A percentile compares a stretch with the other conserved stretches of the same genome.
phyloP scores from a whole-genome alignment of 345 rosid species.

The Angophora floribunda region DNA sequence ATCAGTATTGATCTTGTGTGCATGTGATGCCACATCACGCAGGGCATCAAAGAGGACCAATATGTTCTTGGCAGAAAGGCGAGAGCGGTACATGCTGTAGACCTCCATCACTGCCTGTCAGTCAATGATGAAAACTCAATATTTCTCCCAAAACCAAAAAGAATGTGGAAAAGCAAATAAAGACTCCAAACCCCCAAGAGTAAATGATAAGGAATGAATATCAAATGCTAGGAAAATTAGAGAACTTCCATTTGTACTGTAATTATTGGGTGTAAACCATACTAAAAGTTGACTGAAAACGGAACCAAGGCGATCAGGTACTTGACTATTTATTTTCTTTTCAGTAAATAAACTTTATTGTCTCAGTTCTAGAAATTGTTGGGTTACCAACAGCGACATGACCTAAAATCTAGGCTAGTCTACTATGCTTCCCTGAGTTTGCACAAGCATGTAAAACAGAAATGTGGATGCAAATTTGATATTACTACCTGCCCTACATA shows the following conservation, averaged over 20 bases:
- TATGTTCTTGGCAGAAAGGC: constrained; percentile 62
- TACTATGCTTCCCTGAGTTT: not conserved
- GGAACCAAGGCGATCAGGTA: not conserved
- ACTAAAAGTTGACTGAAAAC: not conserved
- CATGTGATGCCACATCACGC: constrained; percentile 73
- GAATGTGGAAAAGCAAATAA: not conserved
- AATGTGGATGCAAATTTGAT: not conserved
- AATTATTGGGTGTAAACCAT: not conserved
- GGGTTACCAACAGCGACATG: not conserved
- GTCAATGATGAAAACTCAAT: not conserved
- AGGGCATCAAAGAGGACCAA: constrained; percentile 76
- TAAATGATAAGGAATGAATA: not conserved
- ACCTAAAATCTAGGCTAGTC: not conserved
- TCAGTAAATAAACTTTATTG: not conserved
- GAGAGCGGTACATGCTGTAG: constrained; percentile 71
- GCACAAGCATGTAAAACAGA: not conserved
- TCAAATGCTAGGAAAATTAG: not conserved
- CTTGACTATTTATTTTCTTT: not conserved
- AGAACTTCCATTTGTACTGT: not conserved
- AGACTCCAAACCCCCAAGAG: not conserved
- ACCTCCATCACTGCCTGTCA: constrained; percentile 95
- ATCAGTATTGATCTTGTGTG: constrained; percentile 65
- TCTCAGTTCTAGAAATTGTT: not conserved
- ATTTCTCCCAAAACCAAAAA: not conserved
- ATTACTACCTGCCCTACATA: not conserved